Base-by-base conservation (phyloP, 2,329 filamentous ascomycete species). In the Xylaria sp. region DNA sequence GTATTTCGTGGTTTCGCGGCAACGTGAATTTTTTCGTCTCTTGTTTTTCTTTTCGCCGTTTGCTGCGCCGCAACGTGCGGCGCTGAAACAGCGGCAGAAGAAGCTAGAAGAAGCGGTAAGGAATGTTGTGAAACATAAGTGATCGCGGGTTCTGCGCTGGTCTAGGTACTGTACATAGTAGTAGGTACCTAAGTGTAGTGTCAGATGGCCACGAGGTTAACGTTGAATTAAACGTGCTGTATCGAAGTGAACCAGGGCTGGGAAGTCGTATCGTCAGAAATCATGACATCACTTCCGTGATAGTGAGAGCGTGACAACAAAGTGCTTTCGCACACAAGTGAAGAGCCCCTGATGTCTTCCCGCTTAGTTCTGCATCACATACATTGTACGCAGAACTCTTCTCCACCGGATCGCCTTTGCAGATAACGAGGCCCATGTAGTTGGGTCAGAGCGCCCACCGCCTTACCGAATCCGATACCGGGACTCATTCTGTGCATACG, bases 41-140 rank as follows among this genome's bases (percentile, higher is more conserved):
- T 20, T 20, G 55, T 52, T 48, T 55, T 67, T 46, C 39, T 23
- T 58, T 56, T 10, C 15, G 18, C 18, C 25, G 28, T 44, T 55
- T 54, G 44, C 44, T 58, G 56, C 25, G 31, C 41, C 51, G 52
- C 41, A 66, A 66, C 54, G 31, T 66, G 59, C 48, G 63, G 34
- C 50, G 23, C 34, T 64, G 62, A 37, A 28, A 41, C 51, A 63
- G 34, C n/a, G 31, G 41, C 39, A 31, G 20, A 56, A 66, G 41
- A 62, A 51, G 31, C 57, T 28, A 31, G 20, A 56, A 66, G 41
- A 62, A 51, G 41, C 57, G 58, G 41, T 50, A 52, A 50, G n/a
- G 37, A 50, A 41, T 48, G 18, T 56, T 39, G 31, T 54, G 48
- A 15, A 41, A 64, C 54, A 52, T 46, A 25, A 15, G 34, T 18